Evolutionary conservation across 306 rosid genomes (phyloP).

Genomic region (Begonia masoniana): DNA sequence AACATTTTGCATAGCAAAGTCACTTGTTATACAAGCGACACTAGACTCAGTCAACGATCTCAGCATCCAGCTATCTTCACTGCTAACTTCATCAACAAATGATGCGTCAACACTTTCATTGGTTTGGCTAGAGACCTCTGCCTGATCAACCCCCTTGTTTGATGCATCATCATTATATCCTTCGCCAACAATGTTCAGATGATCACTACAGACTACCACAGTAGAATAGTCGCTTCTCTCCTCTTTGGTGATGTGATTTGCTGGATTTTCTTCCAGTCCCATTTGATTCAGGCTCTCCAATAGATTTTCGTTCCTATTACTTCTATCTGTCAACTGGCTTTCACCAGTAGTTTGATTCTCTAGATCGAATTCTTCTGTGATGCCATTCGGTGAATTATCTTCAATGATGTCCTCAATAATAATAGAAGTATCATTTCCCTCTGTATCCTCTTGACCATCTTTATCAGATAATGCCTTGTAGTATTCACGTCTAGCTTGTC

Average conservation of each 20-base stretch:
- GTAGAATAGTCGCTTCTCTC: slow-evolving; percentile 10
- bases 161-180: slow-evolving; percentile 15
- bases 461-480: slow-evolving; percentile 30
- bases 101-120: slow-evolving; percentile 45
- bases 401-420: slow-evolving; percentile 19
- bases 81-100: slow-evolving; percentile 42
- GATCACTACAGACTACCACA: slow-evolving; percentile 12
- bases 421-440: slow-evolving; percentile 13
- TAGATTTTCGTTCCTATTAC: slow-evolving; percentile 30
- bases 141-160: slow-evolving; percentile 23
- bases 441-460: slow-evolving; percentile 29
- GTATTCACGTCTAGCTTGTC: slow-evolving; percentile 64
- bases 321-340: slow-evolving; percentile 17
- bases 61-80: slow-evolving; percentile 88
- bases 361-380: slow-evolving; percentile 12
- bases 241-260: slow-evolving; percentile 21
- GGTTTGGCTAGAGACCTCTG: slow-evolving; percentile 42
- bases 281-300: slow-evolving; percentile 30
- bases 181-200: slow-evolving; percentile 15
- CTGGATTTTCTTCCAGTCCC: slow-evolving; percentile 38
- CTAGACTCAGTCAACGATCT: slow-evolving; percentile 82
- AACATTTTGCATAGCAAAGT: slow-evolving; percentile 95
- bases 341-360: slow-evolving; percentile 21
- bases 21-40: slow-evolving; percentile 84
- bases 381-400: slow-evolving; percentile 16